Conservation (phyloP, 495 filamentous ascomycete species). For the Talaromyces thailandensis region DNA sequence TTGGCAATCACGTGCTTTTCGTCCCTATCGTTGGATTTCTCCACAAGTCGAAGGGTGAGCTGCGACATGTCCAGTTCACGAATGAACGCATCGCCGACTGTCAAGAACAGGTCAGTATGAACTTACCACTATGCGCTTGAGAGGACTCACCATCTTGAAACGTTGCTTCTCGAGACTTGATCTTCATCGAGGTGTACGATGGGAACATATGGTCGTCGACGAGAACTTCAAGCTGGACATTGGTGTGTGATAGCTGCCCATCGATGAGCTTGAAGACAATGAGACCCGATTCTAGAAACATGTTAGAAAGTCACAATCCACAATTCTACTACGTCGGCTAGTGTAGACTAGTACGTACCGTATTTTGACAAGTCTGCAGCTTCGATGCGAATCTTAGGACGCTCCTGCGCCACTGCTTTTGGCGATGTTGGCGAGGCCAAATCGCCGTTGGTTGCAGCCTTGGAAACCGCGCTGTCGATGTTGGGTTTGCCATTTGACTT, state of each 20-base stretch:
- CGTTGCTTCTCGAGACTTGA: constrained; percentile 52
- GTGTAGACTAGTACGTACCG: constrained; percentile 34
- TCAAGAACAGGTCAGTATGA: neutral
- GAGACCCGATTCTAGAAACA: constrained; percentile 66
- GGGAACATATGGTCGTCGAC: constrained; percentile 95
- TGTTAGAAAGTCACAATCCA: constrained; percentile 10
- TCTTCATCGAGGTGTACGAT: constrained; percentile 69
- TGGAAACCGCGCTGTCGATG: constrained; percentile 21
- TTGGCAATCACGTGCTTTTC: constrained; percentile 73
- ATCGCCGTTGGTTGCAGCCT: constrained; percentile 8
- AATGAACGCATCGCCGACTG: constrained; percentile 86
- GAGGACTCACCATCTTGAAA: constrained; percentile 73
- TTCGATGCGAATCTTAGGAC: constrained; percentile 68
- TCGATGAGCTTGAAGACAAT: constrained; percentile 93
- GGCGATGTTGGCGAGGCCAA: constrained; percentile 16
- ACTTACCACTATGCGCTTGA: no score
- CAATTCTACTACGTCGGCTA: neutral
- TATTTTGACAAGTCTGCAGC: constrained; percentile 73
- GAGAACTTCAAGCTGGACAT: constrained; percentile 75
- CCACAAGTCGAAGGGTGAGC: constrained; percentile 76
- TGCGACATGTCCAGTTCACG: constrained; percentile 93
- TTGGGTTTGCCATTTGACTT: constrained; percentile 24
- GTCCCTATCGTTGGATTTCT: constrained; percentile 63
- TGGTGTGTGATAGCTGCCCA: constrained; percentile 63
- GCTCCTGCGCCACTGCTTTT: constrained; percentile 36